A percentile compares a stretch with the other conserved stretches of the same genome.
phyloP scores from a whole-genome alignment of 257 asterid species.

The Perilla frutescens region DNA sequence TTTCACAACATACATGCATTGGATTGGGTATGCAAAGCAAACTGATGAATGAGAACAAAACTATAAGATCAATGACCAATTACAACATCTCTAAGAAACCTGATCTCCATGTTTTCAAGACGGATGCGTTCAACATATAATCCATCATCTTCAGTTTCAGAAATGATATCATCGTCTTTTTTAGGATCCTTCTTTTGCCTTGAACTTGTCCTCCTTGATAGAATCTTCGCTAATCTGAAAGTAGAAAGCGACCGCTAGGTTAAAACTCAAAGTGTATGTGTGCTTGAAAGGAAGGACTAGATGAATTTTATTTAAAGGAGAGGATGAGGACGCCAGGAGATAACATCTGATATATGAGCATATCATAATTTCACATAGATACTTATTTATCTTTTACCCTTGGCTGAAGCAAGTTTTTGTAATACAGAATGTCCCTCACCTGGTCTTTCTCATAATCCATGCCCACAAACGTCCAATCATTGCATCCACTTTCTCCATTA shows the following conservation, averaged over 20 bases:
- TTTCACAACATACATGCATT: conserved; percentile 4
- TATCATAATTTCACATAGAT: conserved; percentile 16
- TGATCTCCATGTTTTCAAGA: conserved; percentile 83
- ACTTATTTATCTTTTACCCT: conserved; percentile 18
- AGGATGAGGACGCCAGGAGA: conserved; percentile 26
- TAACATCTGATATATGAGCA: conserved; percentile 27
- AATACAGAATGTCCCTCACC: conserved; percentile 47
- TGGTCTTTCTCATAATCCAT: conserved; percentile 79
- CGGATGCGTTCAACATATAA: conserved; percentile 88
- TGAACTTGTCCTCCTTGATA: conserved; percentile 62
- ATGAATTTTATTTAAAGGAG: conserved; percentile 19
- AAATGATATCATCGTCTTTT: conserved; percentile 54
- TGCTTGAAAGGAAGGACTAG: conserved; percentile 18
- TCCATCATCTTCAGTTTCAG: conserved; percentile 57
- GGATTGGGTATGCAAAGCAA: conserved; percentile 12
- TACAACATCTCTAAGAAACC: conserved; percentile 51
- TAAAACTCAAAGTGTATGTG: conserved; percentile 14
- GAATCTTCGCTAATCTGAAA: conserved; percentile 65
- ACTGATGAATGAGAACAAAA: conserved; percentile 23
- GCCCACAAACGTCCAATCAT: conserved; percentile 79
- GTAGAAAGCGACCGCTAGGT: conserved; percentile 25
- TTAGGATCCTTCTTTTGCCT: conserved; percentile 48
- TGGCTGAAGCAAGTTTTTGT: conserved; percentile 19
- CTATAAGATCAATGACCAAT: conserved; percentile 6
- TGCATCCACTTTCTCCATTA: conserved; percentile 94